phyloP scores from a whole-genome alignment of 1,284 basidiomycete genomes.

The Nidula niveotomentosa region DNA sequence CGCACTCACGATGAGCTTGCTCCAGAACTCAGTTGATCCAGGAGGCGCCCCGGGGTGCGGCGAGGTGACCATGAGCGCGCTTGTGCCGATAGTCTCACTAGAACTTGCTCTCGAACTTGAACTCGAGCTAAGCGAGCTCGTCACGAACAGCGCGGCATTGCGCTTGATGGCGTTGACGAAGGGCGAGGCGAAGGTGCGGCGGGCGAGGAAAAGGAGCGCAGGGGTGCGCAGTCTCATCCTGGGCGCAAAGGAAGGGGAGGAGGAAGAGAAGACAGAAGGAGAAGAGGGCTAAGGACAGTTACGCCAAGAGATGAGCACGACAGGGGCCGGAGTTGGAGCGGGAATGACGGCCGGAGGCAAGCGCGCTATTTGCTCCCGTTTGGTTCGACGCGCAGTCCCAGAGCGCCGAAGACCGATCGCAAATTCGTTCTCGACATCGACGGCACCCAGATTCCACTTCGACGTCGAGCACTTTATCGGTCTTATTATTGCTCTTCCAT shows the following conservation, averaged over 20 bases:
- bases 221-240: not conserved
- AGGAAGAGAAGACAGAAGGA: not conserved
- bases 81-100: not conserved
- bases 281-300: not conserved
- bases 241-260: too few species aligned
- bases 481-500: too few species aligned
- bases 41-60: conserved; percentile 12
- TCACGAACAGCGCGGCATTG: too few species aligned
- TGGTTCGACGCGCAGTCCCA: too few species aligned
- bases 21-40: conserved; percentile 56
- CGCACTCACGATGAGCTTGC: conserved; percentile 65
- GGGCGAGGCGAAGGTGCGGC: not conserved
- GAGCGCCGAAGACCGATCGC: too few species aligned
- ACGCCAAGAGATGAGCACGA: not conserved
- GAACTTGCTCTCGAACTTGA: not conserved
- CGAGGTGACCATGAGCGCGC: not conserved
- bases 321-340: too few species aligned
- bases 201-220: not conserved
- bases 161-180: not conserved
- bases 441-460: too few species aligned
- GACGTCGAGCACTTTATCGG: too few species aligned
- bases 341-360: too few species aligned
- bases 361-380: too few species aligned
- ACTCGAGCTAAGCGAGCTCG: too few species aligned
- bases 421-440: too few species aligned